Conservation (phyloP, 2,329 filamentous ascomycete species). For the Pyricularia sp. region DNA sequence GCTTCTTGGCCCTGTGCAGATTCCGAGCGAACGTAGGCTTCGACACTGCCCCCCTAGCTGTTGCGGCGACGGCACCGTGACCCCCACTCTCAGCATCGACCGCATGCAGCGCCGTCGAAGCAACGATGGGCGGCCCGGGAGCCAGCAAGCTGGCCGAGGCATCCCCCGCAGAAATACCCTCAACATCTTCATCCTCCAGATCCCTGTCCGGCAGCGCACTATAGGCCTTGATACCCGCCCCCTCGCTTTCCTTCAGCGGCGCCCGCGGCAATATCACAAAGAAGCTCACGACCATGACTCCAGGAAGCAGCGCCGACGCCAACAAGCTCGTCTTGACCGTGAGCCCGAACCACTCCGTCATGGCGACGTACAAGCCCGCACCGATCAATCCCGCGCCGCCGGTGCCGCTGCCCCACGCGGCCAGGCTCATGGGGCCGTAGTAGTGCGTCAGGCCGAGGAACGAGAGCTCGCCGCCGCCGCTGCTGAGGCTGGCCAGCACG, state of each 20-base stretch:
- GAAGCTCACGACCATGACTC: constrained; percentile 78
- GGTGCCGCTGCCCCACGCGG: constrained; percentile 87
- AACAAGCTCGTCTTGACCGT: constrained; percentile 67
- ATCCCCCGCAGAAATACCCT: constrained; percentile 22
- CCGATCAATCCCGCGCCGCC: constrained; percentile 82
- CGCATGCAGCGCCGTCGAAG: constrained; percentile 29
- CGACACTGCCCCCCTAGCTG: not conserved
- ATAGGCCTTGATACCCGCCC: constrained; percentile 32
- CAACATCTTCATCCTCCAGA: constrained; percentile 23
- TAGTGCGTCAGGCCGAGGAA: constrained; percentile 89
- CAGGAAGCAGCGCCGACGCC: constrained; percentile 68
- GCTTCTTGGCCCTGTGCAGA: constrained; percentile 54
- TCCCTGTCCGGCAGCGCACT: constrained; percentile 37
- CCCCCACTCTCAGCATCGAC: constrained; percentile 19
- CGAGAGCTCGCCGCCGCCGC: constrained; percentile 80
- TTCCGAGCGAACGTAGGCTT: constrained; percentile 31
- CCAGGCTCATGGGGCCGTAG: constrained; percentile 79
- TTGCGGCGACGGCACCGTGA: constrained; percentile 1
- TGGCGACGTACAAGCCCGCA: constrained; percentile 76
- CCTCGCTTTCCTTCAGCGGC: constrained; percentile 37
- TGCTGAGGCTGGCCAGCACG: constrained; percentile 73
- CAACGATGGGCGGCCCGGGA: constrained; percentile 26
- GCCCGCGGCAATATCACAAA: constrained; percentile 68
- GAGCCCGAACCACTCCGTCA: constrained; percentile 73
- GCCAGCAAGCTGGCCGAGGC: constrained; percentile 40